Evolutionary conservation across 306 rosid genomes (phyloP).

Genomic region (Comarum palustre): DNA sequence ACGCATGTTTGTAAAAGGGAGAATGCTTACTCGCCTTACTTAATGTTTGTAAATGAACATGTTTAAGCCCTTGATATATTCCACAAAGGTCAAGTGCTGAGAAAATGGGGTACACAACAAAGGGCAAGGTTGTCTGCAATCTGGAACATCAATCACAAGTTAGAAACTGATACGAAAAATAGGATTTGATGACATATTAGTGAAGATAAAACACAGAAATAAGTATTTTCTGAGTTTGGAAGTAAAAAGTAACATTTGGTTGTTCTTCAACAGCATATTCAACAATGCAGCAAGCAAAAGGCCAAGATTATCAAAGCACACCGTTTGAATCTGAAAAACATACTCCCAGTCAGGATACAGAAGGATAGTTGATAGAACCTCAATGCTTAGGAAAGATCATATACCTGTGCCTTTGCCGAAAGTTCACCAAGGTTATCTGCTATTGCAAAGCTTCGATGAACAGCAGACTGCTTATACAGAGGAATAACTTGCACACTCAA

Average conservation of each 20-base stretch:
- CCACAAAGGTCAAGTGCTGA: conserved; percentile 78
- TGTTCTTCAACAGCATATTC: conserved; percentile 53
- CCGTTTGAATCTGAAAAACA: conserved; percentile 80
- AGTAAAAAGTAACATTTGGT: conserved; percentile 49
- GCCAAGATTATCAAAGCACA: conserved; percentile 92
- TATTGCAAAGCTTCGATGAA: conserved; percentile 86
- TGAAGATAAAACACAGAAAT: background rate
- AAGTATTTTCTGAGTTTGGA: background rate
- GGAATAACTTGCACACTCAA: conserved; percentile 21
- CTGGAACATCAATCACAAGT: conserved; percentile 43
- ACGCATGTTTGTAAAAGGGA: conserved; percentile 1
- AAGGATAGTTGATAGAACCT: background rate
- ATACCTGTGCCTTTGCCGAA: conserved; percentile 93
- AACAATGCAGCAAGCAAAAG: conserved; percentile 72
- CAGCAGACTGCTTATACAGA: conserved; percentile 61
- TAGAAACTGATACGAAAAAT: conserved; percentile 23
- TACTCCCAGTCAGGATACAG: conserved; percentile 6
- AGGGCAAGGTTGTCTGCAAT: conserved; percentile 55
- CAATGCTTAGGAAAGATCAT: background rate
- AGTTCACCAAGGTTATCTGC: conserved; percentile 90
- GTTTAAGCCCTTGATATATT: conserved; percentile 79
- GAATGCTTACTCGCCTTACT: conserved; percentile 54
- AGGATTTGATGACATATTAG: background rate
- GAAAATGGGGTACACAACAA: conserved; percentile 70
- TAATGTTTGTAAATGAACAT: conserved; percentile 80